Percentiles rank a stretch among this genome's conserved stretches.
phyloP scores from a whole-genome alignment of 805 yeast genomes.

The Myxozyma sirexii region DNA sequence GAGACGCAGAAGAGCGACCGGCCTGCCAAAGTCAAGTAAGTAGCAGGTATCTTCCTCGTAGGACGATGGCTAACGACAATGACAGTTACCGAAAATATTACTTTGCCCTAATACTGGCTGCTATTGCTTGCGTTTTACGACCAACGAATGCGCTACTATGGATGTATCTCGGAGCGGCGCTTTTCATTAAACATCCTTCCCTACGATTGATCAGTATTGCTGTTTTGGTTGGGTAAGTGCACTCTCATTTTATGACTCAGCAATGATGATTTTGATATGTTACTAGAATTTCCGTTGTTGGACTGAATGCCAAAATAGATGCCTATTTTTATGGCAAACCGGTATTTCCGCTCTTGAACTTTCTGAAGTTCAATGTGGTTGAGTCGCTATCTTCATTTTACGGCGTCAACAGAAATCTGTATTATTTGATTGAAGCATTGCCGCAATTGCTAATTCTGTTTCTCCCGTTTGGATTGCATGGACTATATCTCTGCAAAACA shows the following conservation, averaged over 20 bases:
- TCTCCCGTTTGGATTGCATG: slow-evolving; percentile 62
- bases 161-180: slow-evolving; percentile 58
- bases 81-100: slow-evolving; percentile 34
- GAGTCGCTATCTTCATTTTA: slow-evolving; percentile 76
- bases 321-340: slow-evolving; percentile 56
- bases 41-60: not conserved
- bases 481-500: slow-evolving; percentile 40
- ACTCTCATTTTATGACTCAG: not conserved
- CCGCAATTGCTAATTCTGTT: slow-evolving; percentile 73
- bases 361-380: slow-evolving; percentile 75
- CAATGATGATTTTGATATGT: slow-evolving; percentile 3
- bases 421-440: slow-evolving; percentile 78
- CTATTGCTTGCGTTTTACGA: slow-evolving; percentile 53
- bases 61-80: not conserved
- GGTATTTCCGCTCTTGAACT: slow-evolving; percentile 61
- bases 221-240: slow-evolving; percentile 28
- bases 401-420: slow-evolving; percentile 83
- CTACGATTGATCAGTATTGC: slow-evolving; percentile 15
- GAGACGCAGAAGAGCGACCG: too few relatives aligned
- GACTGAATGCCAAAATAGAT: slow-evolving; percentile 54
- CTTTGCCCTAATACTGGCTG: slow-evolving; percentile 45
- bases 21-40: not conserved
- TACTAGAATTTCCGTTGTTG: slow-evolving; percentile 41
- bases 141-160: slow-evolving; percentile 86
- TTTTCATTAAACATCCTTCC: slow-evolving; percentile 35